Evolutionary conservation across 2,329 filamentous ascomycete genomes (phyloP).

Genomic region (Akanthomyces dipterigenus): DNA sequence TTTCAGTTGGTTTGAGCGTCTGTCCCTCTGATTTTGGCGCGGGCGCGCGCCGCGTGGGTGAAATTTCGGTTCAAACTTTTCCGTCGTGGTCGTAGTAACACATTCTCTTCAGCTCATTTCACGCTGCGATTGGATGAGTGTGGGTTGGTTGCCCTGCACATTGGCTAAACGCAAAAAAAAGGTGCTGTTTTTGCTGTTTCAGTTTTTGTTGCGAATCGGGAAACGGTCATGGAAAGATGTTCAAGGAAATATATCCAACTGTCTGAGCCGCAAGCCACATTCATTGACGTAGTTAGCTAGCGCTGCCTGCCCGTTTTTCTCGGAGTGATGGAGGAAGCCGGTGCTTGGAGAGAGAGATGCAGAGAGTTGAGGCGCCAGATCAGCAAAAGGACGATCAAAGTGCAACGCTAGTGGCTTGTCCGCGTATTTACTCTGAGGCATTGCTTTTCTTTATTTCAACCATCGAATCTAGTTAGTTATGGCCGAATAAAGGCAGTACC

Average conservation of each 20-base stretch:
- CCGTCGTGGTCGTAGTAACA: too few relatives aligned
- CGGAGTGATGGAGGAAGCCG: conserved; percentile 2
- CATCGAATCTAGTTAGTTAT: too few relatives aligned
- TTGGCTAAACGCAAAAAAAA: too few relatives aligned
- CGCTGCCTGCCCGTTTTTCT: neutral
- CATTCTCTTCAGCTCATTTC: too few relatives aligned
- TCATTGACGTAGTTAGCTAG: neutral
- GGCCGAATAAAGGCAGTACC: neutral
- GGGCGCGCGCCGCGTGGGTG: neutral
- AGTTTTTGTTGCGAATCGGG: too few relatives aligned
- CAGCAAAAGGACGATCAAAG: neutral
- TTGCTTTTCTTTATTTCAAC: neutral
- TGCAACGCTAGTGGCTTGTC: neutral
- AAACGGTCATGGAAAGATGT: too few relatives aligned
- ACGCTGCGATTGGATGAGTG: too few relatives aligned
- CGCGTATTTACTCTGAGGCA: neutral
- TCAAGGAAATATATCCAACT: too few relatives aligned
- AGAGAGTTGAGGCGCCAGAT: conserved; percentile 1
- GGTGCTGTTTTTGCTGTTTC: too few relatives aligned
- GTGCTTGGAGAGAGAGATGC: neutral
- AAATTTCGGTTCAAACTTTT: too few relatives aligned
- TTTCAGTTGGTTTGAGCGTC: too few relatives aligned
- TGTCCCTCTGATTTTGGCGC: neutral
- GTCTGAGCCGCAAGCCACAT: neutral
- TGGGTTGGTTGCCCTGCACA: too few relatives aligned